phyloP scores from a whole-genome alignment of 495 filamentous ascomycete genomes.

The Aspergillus homomorphus region DNA sequence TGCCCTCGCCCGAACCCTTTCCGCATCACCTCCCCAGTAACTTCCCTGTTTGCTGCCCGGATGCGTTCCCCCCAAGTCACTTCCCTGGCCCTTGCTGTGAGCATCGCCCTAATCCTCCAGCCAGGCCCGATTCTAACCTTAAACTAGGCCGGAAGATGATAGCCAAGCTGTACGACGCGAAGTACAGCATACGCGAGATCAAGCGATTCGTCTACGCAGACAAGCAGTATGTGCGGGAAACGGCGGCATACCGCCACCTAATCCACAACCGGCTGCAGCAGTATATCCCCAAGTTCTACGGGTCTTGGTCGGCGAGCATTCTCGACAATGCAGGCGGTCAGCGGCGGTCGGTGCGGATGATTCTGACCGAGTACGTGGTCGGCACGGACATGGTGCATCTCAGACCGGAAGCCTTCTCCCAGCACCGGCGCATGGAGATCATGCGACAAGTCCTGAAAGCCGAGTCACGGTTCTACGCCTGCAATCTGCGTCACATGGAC shows the following conservation, averaged over 20 bases:
- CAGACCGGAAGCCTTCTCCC: background rate
- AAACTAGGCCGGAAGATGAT: background rate
- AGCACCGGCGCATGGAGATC: background rate
- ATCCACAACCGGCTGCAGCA: background rate
- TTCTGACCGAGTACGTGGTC: background rate
- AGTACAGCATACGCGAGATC: background rate
- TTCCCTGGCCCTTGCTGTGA: too few relatives aligned
- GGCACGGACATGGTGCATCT: background rate
- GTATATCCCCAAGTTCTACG: background rate
- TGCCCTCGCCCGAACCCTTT: too few relatives aligned
- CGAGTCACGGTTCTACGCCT: background rate
- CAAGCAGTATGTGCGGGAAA: background rate
- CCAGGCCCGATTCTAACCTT: too few relatives aligned
- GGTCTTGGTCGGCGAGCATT: background rate
- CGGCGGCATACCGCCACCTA: background rate
- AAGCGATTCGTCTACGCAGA: background rate
- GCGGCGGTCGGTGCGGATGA: background rate
- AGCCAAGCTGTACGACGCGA: background rate
- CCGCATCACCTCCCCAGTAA: too few relatives aligned
- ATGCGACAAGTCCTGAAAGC: background rate
- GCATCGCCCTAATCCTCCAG: too few relatives aligned
- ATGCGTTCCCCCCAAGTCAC: too few relatives aligned
- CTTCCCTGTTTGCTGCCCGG: too few relatives aligned
- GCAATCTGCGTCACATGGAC: background rate
- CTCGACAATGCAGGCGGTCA: background rate